phyloP scores from a whole-genome alignment of 768 basidiomycete genomes.

The Coprinopsis sp. region DNA sequence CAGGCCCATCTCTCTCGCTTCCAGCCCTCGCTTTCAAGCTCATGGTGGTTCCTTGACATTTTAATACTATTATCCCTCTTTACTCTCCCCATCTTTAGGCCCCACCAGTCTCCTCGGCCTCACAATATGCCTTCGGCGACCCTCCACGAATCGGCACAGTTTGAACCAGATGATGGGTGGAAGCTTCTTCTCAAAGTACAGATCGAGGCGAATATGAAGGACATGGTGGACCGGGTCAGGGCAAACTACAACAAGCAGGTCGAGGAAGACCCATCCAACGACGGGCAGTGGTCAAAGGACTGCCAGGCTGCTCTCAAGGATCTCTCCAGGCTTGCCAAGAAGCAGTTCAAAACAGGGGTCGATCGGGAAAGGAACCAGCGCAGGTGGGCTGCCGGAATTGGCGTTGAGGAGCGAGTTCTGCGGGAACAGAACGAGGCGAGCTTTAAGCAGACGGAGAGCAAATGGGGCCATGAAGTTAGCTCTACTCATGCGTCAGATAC shows the following conservation, averaged over 20 bases:
- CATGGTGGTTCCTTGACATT: conserved; percentile 2
- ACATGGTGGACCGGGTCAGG: conserved; percentile 58
- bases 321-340: conserved; percentile 41
- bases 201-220: conserved; percentile 43
- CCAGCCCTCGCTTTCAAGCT: no score
- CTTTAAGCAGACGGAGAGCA: conserved; percentile 42
- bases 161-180: conserved; percentile 55
- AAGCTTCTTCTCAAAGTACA: conserved; percentile 38
- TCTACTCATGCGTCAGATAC: no score
- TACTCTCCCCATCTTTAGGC: background rate
- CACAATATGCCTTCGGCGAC: conserved; percentile 21
- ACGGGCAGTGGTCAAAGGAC: conserved; percentile 27
- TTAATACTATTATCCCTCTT: background rate
- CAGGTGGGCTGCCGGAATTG: conserved; percentile 41
- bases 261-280: conserved; percentile 33
- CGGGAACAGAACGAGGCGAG: conserved; percentile 38
- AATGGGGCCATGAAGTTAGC: conserved; percentile 18
- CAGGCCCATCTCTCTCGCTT: no score
- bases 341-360: conserved; percentile 40
- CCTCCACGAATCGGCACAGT: conserved; percentile 25
- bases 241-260: conserved; percentile 51
- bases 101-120: conserved; percentile 4
- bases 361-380: conserved; percentile 46
- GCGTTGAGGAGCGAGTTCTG: conserved; percentile 23
- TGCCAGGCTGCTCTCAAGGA: conserved; percentile 37